phyloP scores from a whole-genome alignment of 1,139 yeast genomes.

The Suhomyces choctaworum region DNA sequence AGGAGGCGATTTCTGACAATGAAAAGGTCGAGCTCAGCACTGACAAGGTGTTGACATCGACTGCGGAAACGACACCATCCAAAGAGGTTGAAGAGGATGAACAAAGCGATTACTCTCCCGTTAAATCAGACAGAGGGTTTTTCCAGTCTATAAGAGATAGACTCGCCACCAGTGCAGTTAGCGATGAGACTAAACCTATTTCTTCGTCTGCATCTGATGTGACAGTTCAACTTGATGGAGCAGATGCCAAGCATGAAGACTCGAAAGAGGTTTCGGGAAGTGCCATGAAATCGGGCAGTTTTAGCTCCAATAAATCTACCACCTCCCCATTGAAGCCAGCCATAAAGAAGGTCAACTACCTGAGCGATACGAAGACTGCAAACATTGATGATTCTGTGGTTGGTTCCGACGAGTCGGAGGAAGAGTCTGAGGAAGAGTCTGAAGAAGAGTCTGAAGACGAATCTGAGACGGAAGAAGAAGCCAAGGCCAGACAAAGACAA shows the following conservation, averaged over 20 bases:
- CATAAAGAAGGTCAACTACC: slow-evolving; percentile 18
- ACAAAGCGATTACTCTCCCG: slow-evolving; percentile 12
- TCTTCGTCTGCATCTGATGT: slow-evolving; percentile 25
- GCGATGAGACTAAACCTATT: slow-evolving; percentile 12
- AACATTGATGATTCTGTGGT: slow-evolving; percentile 10
- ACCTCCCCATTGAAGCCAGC: neutral
- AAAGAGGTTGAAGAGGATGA: slow-evolving; percentile 23
- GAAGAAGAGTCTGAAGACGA: slow-evolving; percentile 23
- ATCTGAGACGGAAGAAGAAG: slow-evolving; percentile 18
- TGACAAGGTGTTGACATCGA: slow-evolving; percentile 22
- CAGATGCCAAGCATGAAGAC: slow-evolving; percentile 2
- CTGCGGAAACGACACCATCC: slow-evolving; percentile 37
- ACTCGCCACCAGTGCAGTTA: slow-evolving; percentile 15
- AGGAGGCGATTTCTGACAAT: slow-evolving; percentile 19
- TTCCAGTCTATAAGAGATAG: slow-evolving; percentile 23
- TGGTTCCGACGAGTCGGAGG: slow-evolving; percentile 12
- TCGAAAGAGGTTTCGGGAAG: slow-evolving; percentile 5
- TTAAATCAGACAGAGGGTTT: slow-evolving; percentile 17
- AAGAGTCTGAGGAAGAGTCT: slow-evolving; percentile 18
- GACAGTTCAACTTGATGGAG: slow-evolving; percentile 18
- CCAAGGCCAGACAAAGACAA: slow-evolving; percentile 46
- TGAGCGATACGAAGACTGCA: slow-evolving; percentile 13
- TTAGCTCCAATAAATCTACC: slow-evolving; percentile 4
- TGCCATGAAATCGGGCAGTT: slow-evolving; percentile 7
- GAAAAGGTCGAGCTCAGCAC: slow-evolving; percentile 22